Conservation (phyloP, 139 green algal species). For the Zygnema circumcarinatum region DNA sequence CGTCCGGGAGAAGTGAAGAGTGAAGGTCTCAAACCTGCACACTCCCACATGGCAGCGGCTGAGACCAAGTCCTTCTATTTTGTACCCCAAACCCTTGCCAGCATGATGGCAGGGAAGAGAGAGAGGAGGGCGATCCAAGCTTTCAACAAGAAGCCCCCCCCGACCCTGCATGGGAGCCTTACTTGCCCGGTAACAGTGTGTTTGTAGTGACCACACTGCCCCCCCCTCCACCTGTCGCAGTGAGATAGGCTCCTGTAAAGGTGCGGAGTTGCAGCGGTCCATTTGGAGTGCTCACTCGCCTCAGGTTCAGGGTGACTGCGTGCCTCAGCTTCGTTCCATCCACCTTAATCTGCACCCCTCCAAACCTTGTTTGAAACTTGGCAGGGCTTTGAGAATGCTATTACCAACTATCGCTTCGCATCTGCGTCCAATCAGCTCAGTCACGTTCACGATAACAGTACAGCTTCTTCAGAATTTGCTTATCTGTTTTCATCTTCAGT, state of each 20-base stretch:
- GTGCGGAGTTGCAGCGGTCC: background rate
- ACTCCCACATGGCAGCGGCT: background rate
- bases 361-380: background rate
- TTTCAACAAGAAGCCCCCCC: background rate
- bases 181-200: too few relatives aligned
- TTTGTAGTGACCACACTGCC: too few relatives aligned
- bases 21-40: slow-evolving; percentile 10
- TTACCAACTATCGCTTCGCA: background rate
- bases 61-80: background rate
- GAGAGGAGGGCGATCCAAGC: background rate
- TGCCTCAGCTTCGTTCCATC: background rate
- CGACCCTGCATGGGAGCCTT: too few relatives aligned
- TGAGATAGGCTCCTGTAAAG: background rate
- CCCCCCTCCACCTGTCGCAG: too few relatives aligned
- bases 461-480: too few relatives aligned
- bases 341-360: background rate
- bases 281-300: background rate
- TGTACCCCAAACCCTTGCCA: too few relatives aligned
- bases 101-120: background rate
- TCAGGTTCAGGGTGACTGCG: background rate
- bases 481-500: too few relatives aligned
- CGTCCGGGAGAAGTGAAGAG: background rate
- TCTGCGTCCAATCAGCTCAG: too few relatives aligned
- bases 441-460: background rate
- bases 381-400: background rate